A percentile compares a stretch with the other conserved stretches of the same genome.
phyloP scores from a whole-genome alignment of 495 filamentous ascomycete species.

The Lichina pygmaea region DNA sequence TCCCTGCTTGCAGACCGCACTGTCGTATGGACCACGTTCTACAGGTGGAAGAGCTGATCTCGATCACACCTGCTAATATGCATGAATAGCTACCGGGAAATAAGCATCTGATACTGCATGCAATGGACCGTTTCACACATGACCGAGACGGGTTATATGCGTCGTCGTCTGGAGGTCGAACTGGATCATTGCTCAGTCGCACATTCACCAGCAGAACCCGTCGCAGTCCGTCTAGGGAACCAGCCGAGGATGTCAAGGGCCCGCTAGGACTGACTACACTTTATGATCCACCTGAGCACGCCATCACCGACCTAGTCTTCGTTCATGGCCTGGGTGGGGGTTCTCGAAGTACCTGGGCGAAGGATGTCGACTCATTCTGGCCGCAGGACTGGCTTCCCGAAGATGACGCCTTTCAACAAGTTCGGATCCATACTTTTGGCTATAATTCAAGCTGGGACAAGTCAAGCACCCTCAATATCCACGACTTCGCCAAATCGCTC shows the following conservation, averaged over 20 bases:
- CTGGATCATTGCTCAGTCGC: too few species aligned
- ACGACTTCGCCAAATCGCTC: conserved; percentile 18
- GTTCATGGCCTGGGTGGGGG: conserved; percentile 15
- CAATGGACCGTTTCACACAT: too few species aligned
- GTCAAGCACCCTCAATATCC: conserved; percentile 15
- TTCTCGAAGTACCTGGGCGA: conserved; percentile 12
- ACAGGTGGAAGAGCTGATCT: too few species aligned
- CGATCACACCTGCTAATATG: too few species aligned
- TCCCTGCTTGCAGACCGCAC: too few species aligned
- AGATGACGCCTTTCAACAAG: neutral
- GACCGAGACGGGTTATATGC: too few species aligned
- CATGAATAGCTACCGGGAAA: too few species aligned
- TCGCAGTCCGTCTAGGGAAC: neutral
- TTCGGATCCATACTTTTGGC: neutral
- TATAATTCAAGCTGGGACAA: conserved; percentile 10
- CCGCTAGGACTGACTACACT: neutral
- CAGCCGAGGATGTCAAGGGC: neutral
- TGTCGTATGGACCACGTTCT: too few species aligned
- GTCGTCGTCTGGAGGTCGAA: too few species aligned
- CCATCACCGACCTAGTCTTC: conserved; percentile 11
- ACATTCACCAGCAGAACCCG: too few species aligned
- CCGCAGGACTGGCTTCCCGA: neutral
- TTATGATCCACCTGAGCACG: neutral
- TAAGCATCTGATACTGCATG: too few species aligned
- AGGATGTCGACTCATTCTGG: conserved; percentile 5